Conservation (phyloP, 495 filamentous ascomycete genomes). For the Pseudomonodictys pantanalensis region DNA sequence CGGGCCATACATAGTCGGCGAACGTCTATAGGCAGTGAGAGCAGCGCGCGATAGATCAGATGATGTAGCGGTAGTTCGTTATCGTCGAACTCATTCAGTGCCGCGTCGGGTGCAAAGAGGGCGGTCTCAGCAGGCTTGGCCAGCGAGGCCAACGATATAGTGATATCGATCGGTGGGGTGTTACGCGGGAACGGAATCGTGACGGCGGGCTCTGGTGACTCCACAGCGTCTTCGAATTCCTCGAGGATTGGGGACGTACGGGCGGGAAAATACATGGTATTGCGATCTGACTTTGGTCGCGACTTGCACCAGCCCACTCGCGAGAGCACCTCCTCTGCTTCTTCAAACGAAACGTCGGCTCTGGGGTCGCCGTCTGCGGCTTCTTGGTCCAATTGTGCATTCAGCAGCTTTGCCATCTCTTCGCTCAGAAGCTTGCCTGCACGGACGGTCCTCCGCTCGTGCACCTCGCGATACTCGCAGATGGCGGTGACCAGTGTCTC, state of each 20-base stretch:
- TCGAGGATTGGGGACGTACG: slow-evolving; percentile 39
- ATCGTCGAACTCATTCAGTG: slow-evolving; percentile 67
- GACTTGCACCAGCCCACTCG: slow-evolving; percentile 71
- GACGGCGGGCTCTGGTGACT: slow-evolving; percentile 37
- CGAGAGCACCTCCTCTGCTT: slow-evolving; percentile 71
- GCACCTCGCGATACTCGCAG: slow-evolving; percentile 84
- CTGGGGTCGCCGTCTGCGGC: slow-evolving; percentile 19
- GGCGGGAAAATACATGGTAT: slow-evolving; percentile 25
- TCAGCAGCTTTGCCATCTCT: slow-evolving; percentile 65
- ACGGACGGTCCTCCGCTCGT: slow-evolving; percentile 62
- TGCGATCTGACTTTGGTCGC: slow-evolving; percentile 6
- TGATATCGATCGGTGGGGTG: slow-evolving; percentile 49
- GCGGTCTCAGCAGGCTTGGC: slow-evolving; percentile 71
- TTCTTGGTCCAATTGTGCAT: slow-evolving; percentile 34
- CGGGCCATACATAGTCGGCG: slow-evolving; percentile 84
- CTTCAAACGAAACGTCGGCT: slow-evolving; percentile 59
- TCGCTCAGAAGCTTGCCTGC: slow-evolving; percentile 67
- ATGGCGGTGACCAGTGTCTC: slow-evolving; percentile 79
- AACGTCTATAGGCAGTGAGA: slow-evolving; percentile 74
- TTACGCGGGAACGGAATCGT: slow-evolving; percentile 51
- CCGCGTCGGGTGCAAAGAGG: slow-evolving; percentile 60
- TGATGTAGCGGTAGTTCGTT: slow-evolving; percentile 73
- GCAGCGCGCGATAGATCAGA: slow-evolving; percentile 72
- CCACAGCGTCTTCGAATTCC: slow-evolving; percentile 31
- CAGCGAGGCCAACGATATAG: slow-evolving; percentile 65